Conservation (phyloP, 352 stramenopile species). For the Phytopythium vexans region DNA sequence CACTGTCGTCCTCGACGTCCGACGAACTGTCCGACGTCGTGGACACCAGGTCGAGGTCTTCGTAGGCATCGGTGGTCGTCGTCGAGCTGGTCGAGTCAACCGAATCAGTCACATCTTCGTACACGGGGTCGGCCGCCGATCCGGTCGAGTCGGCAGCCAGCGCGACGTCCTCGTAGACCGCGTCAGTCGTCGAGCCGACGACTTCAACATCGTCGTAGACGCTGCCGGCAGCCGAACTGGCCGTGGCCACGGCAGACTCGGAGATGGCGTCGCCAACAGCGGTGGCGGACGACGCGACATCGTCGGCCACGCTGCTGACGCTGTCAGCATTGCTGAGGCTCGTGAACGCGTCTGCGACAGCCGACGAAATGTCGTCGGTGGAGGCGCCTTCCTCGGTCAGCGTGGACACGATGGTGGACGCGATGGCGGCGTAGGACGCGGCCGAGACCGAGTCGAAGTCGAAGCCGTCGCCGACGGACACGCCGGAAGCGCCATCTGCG, state of each 20-base stretch:
- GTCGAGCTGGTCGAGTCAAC: constrained; percentile 8
- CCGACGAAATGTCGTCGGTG: not conserved
- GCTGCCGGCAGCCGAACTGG: not conserved
- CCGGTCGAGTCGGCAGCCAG: not conserved
- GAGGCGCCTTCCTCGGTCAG: not conserved
- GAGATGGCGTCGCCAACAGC: too few species aligned
- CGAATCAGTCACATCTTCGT: constrained; percentile 3
- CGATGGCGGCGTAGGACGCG: constrained; percentile 7
- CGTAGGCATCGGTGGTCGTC: constrained; percentile 4
- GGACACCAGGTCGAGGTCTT: constrained; percentile 8
- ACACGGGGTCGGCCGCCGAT: not conserved
- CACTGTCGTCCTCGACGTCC: not conserved
- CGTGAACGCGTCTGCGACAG: not conserved
- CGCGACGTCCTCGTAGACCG: constrained; percentile 5
- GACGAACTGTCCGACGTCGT: constrained; percentile 3
- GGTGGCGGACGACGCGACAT: too few species aligned
- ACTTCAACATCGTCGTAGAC: constrained; percentile 2
- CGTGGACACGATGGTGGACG: constrained; percentile 8
- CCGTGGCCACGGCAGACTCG: not conserved
- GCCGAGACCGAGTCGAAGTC: constrained; percentile 10
- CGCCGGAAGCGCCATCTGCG: constrained; percentile 3
- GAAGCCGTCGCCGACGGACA: constrained; percentile 12
- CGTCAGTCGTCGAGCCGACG: not conserved
- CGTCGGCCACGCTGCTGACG: too few species aligned
- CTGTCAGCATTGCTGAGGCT: too few species aligned